Percentiles rank a stretch among this genome's conserved stretches.
Conservation (phyloP, 2,329 filamentous ascomycete species). For the Arthroderma sp. region DNA sequence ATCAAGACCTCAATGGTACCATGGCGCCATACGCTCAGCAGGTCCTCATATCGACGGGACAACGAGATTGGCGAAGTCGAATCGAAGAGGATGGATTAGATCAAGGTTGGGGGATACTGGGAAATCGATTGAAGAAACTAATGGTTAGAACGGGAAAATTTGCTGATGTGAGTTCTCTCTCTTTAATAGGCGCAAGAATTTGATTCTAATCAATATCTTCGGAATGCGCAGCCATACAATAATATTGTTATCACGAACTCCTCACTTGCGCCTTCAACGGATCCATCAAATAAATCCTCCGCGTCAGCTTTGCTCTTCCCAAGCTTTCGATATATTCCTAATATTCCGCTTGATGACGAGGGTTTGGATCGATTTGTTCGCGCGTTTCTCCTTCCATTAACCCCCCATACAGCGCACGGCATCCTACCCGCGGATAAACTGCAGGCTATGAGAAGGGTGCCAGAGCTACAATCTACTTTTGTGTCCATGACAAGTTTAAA, state of each 20-base stretch:
- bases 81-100: constrained; percentile 66
- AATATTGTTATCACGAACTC: constrained; percentile 65
- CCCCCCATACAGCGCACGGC: constrained; percentile 25
- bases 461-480: constrained; percentile 39
- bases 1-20: constrained; percentile 58
- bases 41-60: constrained; percentile 70
- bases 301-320: constrained; percentile 65
- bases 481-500: constrained; percentile 53
- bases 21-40: constrained; percentile 72
- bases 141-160: constrained; percentile 55
- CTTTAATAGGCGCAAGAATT: no score
- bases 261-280: constrained; percentile 52
- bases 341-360: constrained; percentile 52
- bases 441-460: constrained; percentile 35
- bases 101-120: constrained; percentile 35
- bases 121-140: constrained; percentile 57
- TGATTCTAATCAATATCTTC: background rate
- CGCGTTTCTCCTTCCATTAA: constrained; percentile 30
- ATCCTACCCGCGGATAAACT: constrained; percentile 22
- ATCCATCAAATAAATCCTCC: constrained; percentile 12
- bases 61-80: constrained; percentile 65
- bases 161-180: constrained; percentile 46
- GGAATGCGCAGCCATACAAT: constrained; percentile 57
- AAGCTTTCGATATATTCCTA: constrained; percentile 67
- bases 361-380: constrained; percentile 38